Conservation (phyloP, 345 rosid species). For the Citropsis articulata region DNA sequence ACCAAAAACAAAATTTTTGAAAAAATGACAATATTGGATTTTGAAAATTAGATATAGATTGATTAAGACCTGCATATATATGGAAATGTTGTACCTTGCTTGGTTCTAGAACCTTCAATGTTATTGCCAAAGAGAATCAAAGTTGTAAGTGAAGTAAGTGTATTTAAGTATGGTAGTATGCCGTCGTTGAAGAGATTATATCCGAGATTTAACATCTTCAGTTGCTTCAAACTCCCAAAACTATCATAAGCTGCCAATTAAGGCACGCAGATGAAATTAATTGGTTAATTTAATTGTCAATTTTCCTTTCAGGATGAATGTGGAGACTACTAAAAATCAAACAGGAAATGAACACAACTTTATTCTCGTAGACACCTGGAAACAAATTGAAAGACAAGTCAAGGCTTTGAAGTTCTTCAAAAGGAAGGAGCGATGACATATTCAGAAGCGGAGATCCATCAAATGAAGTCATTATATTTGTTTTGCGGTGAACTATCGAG, state of each 20-base stretch:
- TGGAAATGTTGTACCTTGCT: background rate
- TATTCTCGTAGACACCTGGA: background rate
- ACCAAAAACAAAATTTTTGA: background rate
- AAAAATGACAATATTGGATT: background rate
- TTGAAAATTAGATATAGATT: background rate
- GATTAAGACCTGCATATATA: background rate
- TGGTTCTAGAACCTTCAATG: background rate
- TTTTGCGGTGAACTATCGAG: background rate
- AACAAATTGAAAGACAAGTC: background rate
- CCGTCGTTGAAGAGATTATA: background rate
- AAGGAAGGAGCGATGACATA: conserved; percentile 10
- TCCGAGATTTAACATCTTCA: background rate
- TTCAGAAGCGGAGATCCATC: background rate
- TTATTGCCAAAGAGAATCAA: background rate
- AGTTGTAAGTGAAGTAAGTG: background rate
- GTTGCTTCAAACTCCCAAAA: background rate
- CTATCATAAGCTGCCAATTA: background rate
- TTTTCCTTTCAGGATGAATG: background rate
- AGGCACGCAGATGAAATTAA: background rate
- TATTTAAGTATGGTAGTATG: background rate
- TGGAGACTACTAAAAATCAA: background rate
- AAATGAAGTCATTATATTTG: too few species aligned
- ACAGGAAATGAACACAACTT: background rate
- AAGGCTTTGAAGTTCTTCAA: conserved; percentile 3
- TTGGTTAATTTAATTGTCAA: too few species aligned